Conservation (phyloP, 805 yeast genomes). For the Candida adriatica region DNA sequence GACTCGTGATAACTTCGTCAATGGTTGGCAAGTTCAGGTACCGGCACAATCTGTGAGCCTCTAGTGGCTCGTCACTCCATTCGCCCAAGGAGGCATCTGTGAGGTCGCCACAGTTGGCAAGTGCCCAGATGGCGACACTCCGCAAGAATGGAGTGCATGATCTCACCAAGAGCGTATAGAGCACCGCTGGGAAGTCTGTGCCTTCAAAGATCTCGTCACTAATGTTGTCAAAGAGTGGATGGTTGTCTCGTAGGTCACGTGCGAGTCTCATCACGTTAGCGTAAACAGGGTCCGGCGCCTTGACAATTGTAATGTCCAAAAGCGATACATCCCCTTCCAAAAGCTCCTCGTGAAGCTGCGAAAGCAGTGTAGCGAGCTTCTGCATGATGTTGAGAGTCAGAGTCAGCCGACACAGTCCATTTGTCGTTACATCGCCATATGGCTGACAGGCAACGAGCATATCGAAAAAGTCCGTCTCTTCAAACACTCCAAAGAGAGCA, state of each 20-base stretch:
- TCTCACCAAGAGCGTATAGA: slow-evolving; percentile 50
- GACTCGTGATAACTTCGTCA: slow-evolving; percentile 13
- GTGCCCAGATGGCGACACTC: slow-evolving; percentile 49
- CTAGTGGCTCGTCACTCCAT: slow-evolving; percentile 28
- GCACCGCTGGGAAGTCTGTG: slow-evolving; percentile 28
- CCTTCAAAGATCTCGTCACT: slow-evolving; percentile 23
- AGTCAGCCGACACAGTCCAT: slow-evolving; percentile 42
- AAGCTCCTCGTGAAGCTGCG: slow-evolving; percentile 21
- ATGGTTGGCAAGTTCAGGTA: slow-evolving; percentile 43
- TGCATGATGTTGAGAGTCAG: slow-evolving; percentile 50
- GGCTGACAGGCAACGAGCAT: slow-evolving; percentile 43
- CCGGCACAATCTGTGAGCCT: slow-evolving; percentile 46
- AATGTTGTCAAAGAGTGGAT: slow-evolving; percentile 23
- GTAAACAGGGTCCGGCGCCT: slow-evolving; percentile 8
- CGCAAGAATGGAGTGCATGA: slow-evolving; percentile 60
- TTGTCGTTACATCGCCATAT: slow-evolving; percentile 37
- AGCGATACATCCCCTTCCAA: slow-evolving; percentile 25
- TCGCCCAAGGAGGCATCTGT: slow-evolving; percentile 26
- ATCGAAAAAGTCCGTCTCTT: slow-evolving; percentile 46
- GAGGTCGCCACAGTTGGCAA: slow-evolving; percentile 43
- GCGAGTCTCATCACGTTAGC: slow-evolving; percentile 6
- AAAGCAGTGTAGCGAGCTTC: slow-evolving; percentile 20
- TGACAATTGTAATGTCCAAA: slow-evolving; percentile 29
- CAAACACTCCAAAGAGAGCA: slow-evolving; percentile 28
- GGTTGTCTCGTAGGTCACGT: slow-evolving; percentile 19